A percentile compares a stretch with the other conserved stretches of the same genome.
Evolutionary conservation across 2,329 filamentous ascomycete species (phyloP).

Genomic region (Xylaria sp.): DNA sequence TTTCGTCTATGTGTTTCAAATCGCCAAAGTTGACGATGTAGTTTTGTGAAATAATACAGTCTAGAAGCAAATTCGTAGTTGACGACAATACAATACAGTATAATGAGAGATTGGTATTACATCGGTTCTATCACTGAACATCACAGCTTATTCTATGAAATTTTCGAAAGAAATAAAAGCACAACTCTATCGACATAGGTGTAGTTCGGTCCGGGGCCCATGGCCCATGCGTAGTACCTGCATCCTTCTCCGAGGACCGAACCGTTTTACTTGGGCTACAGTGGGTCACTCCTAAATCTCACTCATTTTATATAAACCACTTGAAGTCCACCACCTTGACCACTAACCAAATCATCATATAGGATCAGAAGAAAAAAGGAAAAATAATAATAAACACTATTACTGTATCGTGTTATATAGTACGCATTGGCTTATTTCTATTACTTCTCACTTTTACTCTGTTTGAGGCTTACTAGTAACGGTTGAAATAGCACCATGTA

Average conservation of each 20-base stretch:
- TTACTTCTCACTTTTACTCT: no score
- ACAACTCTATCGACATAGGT: background rate
- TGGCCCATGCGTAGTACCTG: background rate
- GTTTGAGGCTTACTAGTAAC: no score
- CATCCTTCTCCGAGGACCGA: slow-evolving; percentile 6
- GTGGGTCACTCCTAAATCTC: no score
- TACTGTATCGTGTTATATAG: no score
- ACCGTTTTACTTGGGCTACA: background rate
- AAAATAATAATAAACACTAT: no score
- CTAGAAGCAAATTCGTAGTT: background rate
- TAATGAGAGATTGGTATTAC: background rate
- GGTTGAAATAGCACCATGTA: no score
- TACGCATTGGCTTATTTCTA: no score
- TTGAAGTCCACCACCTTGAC: no score
- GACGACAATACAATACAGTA: background rate
- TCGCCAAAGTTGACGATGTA: background rate
- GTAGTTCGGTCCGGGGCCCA: background rate
- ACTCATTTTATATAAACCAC: no score
- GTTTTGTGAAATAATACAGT: slow-evolving; percentile 1
- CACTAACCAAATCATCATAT: no score
- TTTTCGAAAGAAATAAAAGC: background rate
- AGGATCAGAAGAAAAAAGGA: no score
- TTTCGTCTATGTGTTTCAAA: background rate
- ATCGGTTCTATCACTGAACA: background rate
- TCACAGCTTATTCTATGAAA: no score